These are phyloP conservation scores for Diophrys sp. DNA, from an alignment of 73 alveolate genomes.

Conservation along the genomic window DNA sequence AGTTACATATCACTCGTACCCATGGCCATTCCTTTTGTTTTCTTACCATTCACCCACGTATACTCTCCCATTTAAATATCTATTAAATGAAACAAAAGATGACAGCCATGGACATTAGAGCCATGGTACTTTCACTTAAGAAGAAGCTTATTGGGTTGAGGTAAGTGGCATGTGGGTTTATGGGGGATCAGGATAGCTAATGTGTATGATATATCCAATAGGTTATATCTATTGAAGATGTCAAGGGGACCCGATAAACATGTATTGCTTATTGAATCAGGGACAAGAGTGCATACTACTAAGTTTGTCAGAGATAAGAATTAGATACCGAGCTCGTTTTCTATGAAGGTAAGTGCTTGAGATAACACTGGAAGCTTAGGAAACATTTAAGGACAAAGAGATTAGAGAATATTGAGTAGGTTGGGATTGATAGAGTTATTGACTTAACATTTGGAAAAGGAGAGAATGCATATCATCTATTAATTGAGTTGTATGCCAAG, in stretches of 20 bases:
- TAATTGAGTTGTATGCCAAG: slow-evolving; percentile 75
- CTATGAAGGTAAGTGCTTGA: slow-evolving; percentile 57
- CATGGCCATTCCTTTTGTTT: too few species aligned
- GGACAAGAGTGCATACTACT: slow-evolving; percentile 77
- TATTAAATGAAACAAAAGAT: slow-evolving; percentile 67
- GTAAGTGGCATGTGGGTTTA: too few species aligned
- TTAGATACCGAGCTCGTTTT: slow-evolving; percentile 77
- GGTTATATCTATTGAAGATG: slow-evolving; percentile 73
- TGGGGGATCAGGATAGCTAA: slow-evolving; percentile 85
- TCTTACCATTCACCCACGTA: too few species aligned
- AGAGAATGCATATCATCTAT: slow-evolving; percentile 69
- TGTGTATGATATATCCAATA: slow-evolving; percentile 72
- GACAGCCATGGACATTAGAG: slow-evolving; percentile 79
- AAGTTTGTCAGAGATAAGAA: slow-evolving; percentile 67
- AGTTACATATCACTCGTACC: too few species aligned
- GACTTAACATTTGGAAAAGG: slow-evolving; percentile 80
- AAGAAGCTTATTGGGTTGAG: slow-evolving; percentile 43
- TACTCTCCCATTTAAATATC: too few species aligned
- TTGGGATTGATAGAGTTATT: slow-evolving; percentile 86
- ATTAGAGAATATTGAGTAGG: slow-evolving; percentile 61
- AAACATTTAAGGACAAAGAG: slow-evolving; percentile 79
- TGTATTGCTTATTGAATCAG: slow-evolving; percentile 72
- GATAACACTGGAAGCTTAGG: slow-evolving; percentile 44
- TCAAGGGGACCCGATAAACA: slow-evolving; percentile 71
- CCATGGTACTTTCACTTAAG: slow-evolving; percentile 56